phyloP scores from a whole-genome alignment of 148 eudicot species.

The Fagopyrum tataricum region DNA sequence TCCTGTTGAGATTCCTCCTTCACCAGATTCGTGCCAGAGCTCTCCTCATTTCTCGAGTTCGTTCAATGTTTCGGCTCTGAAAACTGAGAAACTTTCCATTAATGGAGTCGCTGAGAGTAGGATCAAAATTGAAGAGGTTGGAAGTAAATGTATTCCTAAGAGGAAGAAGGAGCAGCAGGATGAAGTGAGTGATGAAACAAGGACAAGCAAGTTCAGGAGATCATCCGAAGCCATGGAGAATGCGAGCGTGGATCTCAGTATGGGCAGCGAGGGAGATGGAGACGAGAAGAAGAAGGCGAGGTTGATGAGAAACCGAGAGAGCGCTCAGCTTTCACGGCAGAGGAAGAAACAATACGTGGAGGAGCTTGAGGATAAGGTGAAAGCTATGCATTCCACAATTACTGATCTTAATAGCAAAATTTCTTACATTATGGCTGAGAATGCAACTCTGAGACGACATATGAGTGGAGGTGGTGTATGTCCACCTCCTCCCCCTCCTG shows the following conservation, averaged over 20 bases:
- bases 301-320: constrained; percentile 83
- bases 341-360: constrained; percentile 93
- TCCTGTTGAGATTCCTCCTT: constrained; percentile 18
- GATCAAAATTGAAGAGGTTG: constrained; percentile 27
- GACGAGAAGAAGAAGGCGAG: constrained; percentile 77
- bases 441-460: constrained; percentile 59
- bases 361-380: constrained; percentile 93
- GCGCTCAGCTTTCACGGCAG: constrained; percentile 90
- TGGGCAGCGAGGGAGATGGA: constrained; percentile 32
- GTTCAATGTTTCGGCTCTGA: not conserved
- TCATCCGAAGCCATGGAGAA: constrained; percentile 18
- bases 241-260: constrained; percentile 14
- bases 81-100: constrained; percentile 5
- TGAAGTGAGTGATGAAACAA: constrained; percentile 24
- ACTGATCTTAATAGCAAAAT: constrained; percentile 68
- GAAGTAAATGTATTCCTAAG: constrained; percentile 31
- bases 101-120: constrained; percentile 28
- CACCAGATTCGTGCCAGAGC: constrained; percentile 32
- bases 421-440: constrained; percentile 67
- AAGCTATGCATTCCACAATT: constrained; percentile 68
- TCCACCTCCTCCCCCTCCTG: constrained; percentile 27
- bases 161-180: constrained; percentile 52
- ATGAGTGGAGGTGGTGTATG: constrained; percentile 32
- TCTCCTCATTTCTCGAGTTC: constrained; percentile 3
- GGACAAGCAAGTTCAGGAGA: constrained; percentile 44